Percentiles rank a stretch among this genome's conserved stretches.
phyloP scores from a whole-genome alignment of 116 monocot genomes.

The Cymodocea nodosa region DNA sequence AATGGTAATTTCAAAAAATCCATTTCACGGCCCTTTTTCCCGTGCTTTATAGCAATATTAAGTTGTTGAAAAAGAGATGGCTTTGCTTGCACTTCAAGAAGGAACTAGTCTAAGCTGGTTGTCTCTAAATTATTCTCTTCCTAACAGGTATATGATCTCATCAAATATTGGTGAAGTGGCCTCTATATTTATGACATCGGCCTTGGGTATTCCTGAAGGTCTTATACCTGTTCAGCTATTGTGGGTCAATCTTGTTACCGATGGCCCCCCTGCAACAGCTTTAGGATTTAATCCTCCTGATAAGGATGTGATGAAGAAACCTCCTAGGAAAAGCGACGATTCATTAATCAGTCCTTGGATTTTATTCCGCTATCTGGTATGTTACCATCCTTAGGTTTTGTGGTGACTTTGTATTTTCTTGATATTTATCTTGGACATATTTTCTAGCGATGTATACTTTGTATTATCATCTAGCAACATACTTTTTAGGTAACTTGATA shows the following conservation, averaged over 20 bases:
- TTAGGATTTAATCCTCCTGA: constrained; percentile 97
- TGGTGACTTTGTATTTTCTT: neutral
- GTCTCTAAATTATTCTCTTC: neutral
- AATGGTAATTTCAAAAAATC: too few species aligned
- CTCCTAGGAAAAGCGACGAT: constrained; percentile 79
- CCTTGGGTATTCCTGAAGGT: constrained; percentile 93
- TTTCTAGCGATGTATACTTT: too few species aligned
- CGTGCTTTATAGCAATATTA: too few species aligned
- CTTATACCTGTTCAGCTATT: constrained; percentile 91
- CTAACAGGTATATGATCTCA: constrained; percentile 90
- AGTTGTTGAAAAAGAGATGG: too few species aligned
- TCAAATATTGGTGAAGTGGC: constrained; percentile 98
- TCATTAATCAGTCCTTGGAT: constrained; percentile 91
- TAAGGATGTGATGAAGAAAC: constrained; percentile 92
- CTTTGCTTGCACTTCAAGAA: too few species aligned
- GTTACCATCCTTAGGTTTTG: neutral
- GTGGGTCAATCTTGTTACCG: constrained; percentile 97
- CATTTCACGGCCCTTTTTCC: too few species aligned
- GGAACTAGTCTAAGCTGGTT: too few species aligned
- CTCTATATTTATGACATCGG: constrained; percentile 88
- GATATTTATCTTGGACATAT: neutral
- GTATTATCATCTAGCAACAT: too few species aligned
- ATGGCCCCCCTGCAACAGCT: constrained; percentile 98
- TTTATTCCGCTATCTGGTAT: constrained; percentile 92
- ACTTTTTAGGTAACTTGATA: too few species aligned